Evolutionary conservation across 108 stramenopile species (phyloP).

Genomic region (Stephanodiscus minutulus): DNA sequence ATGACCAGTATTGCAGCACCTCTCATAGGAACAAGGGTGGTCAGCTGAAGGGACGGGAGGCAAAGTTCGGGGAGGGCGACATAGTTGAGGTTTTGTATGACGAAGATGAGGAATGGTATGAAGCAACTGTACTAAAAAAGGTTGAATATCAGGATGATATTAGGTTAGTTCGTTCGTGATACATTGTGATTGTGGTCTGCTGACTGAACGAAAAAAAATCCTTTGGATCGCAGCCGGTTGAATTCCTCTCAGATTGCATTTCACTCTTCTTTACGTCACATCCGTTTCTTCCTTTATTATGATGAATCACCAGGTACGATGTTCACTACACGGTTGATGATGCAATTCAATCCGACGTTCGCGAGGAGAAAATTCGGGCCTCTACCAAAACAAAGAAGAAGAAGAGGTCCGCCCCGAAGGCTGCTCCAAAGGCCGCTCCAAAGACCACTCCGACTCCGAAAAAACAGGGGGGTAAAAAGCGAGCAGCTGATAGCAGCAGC

Average conservation of each 20-base stretch:
- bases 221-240: not conserved
- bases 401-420: conserved; percentile 32
- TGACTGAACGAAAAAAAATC: not conserved
- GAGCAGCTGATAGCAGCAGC: conserved; percentile 7
- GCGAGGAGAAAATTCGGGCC: conserved; percentile 66
- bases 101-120: conserved; percentile 69
- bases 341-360: conserved; percentile 69
- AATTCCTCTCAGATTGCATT: not conserved
- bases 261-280: not conserved
- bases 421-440: conserved; percentile 26
- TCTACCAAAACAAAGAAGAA: conserved; percentile 50
- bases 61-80: conserved; percentile 74
- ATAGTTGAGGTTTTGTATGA: conserved; percentile 75
- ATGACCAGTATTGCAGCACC: conserved; percentile 47
- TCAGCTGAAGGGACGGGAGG: conserved; percentile 62
- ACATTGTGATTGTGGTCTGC: not conserved
- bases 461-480: conserved; percentile 16
- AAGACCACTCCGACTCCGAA: conserved; percentile 20
- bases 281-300: conserved; percentile 18
- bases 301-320: conserved; percentile 48
- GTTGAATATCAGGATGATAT: conserved; percentile 66
- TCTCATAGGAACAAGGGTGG: conserved; percentile 56
- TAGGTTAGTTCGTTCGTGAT: conserved; percentile 23
- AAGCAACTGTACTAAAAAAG: conserved; percentile 62
- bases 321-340: conserved; percentile 74